Evolutionary conservation across 2,329 filamentous ascomycete species (phyloP), one percentile per base, ranked within the genome.

Genomic region (Aspergillus candidus): DNA sequence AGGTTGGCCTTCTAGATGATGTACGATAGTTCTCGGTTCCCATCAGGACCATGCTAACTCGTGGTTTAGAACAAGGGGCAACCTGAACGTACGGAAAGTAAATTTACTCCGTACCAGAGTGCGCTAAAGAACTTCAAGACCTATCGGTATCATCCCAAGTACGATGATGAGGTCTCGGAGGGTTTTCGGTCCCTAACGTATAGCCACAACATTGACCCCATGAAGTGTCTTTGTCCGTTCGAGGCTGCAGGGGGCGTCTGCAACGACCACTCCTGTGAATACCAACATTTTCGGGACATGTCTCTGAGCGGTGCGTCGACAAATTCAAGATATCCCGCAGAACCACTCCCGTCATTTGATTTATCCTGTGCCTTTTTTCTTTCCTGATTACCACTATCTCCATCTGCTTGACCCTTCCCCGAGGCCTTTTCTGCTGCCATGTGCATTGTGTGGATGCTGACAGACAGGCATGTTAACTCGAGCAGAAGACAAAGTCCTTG

Each of bases 141-240:
- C 32, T 98, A 87, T 69, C 88, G 91, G 55, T 96, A 91, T 63
- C 90, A 97, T 62, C 87, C 88, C 29, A 74, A 79, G 40, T 97
- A 83, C 68, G 72, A 75, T 52, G 67, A 84, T 39, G 72, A 79
- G 44, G 82, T 95, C 45, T 64, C 79, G 44, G 84, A 83, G 50
- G 91, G 91, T 35, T 84, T 89, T 61, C 83, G 85, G 61, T 97
- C 93, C 52, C 76, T 94, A 72, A 97, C 90, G 35, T 97, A 91
- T 71, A 96, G 88, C 70, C 87, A 94, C 68, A 84, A 83, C 55
- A 94, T 98, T 67, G 82, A 96, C 62, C 75, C 82, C 17, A 75
- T 80, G 48, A 82, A 78, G 55, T 78, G 79, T 49, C 61, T 97
- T 38, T 98, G 93, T 67, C 83, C 81, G 32, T 84, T 80, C 57